phyloP scores from a whole-genome alignment of 75 land plant genomes.

The Ceratopteris richardii region DNA sequence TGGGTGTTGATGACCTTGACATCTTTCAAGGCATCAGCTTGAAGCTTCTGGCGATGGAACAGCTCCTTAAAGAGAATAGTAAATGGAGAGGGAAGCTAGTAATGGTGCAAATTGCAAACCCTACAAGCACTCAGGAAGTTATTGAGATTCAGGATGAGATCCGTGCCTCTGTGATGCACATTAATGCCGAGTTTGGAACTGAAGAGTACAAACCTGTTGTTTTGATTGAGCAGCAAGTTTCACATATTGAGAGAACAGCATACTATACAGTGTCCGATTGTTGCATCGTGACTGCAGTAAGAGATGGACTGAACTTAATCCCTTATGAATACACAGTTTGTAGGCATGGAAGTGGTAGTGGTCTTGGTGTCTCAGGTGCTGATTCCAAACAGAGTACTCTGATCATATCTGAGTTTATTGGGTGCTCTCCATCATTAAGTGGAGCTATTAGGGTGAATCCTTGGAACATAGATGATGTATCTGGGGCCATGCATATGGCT shows the following conservation, averaged over 20 bases:
- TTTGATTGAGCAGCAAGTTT: slow-evolving; percentile 21
- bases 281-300: slow-evolving; percentile 40
- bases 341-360: slow-evolving; percentile 31
- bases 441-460: slow-evolving; percentile 51
- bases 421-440: slow-evolving; percentile 49
- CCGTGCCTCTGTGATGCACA: slow-evolving; percentile 19
- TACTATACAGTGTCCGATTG: slow-evolving; percentile 37
- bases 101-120: slow-evolving; percentile 34
- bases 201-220: slow-evolving; percentile 34
- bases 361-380: slow-evolving; percentile 17
- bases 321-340: slow-evolving; percentile 49
- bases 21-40: slow-evolving; percentile 40
- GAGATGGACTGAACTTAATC: slow-evolving; percentile 44
- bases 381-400: slow-evolving; percentile 5
- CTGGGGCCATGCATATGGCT: slow-evolving; percentile 40
- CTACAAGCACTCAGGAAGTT: slow-evolving; percentile 19
- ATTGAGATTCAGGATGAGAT: slow-evolving; percentile 29
- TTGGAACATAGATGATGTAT: slow-evolving; percentile 40
- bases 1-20: slow-evolving; percentile 44
- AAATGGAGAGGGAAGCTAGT: slow-evolving; percentile 40
- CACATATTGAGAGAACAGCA: slow-evolving; percentile 32
- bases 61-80: slow-evolving; percentile 27
- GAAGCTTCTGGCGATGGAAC: slow-evolving; percentile 42
- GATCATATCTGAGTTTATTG: slow-evolving; percentile 30
- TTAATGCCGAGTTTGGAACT: slow-evolving; percentile 34